A percentile compares a stretch with the other conserved stretches of the same genome.
These are phyloP conservation scores for Anethum foeniculum DNA, from an alignment of 140 eudicot genomes.

Conservation along the genomic window DNA sequence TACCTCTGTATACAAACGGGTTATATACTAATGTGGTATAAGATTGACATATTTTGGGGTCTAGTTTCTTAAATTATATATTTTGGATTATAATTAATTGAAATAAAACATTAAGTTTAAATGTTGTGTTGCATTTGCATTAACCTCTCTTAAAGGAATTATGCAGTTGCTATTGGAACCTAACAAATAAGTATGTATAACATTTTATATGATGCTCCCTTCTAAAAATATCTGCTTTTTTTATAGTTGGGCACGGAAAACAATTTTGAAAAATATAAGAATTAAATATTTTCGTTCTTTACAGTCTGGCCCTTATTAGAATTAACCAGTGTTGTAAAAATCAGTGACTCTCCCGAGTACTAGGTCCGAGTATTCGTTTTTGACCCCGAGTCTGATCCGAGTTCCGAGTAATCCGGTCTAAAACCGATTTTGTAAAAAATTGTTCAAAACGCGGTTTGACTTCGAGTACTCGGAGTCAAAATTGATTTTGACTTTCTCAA, in stretches of 20 bases:
- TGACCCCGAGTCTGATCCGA: no score
- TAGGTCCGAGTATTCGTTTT: no score
- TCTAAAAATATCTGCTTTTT: background rate
- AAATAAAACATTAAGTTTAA: background rate
- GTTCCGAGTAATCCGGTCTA: no score
- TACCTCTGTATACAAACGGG: background rate
- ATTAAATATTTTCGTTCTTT: background rate
- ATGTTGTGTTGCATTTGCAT: background rate
- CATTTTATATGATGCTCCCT: background rate
- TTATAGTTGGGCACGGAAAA: background rate
- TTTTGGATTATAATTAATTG: background rate
- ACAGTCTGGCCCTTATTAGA: background rate
- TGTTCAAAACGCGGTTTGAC: no score
- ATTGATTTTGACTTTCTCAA: no score
- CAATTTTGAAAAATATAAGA: background rate
- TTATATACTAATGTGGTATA: background rate
- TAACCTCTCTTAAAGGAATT: background rate
- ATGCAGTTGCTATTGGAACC: background rate
- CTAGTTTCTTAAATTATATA: background rate
- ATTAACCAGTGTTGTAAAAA: background rate
- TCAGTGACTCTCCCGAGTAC: no score
- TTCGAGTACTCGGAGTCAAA: no score
- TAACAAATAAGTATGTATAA: background rate
- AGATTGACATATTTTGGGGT: background rate
- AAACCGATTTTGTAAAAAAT: no score